These are phyloP conservation scores for Colletotrichum sp. DNA, from an alignment of 2,329 filamentous ascomycete species.

Conservation along the genomic window DNA sequence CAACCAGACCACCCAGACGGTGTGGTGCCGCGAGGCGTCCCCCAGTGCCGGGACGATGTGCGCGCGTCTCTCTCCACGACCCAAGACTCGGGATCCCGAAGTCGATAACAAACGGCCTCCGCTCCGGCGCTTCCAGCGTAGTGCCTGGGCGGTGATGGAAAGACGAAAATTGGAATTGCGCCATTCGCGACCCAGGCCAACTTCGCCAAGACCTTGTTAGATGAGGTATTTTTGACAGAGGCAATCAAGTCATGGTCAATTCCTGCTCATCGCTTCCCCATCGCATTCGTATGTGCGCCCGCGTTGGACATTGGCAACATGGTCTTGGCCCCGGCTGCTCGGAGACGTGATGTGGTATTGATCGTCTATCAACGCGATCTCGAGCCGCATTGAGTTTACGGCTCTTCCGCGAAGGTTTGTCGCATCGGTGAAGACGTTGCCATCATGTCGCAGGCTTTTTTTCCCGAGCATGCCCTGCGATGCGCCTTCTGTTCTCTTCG, in stretches of 20 bases:
- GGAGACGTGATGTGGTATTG: not conserved
- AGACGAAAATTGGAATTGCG: not conserved
- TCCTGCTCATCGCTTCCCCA: not conserved
- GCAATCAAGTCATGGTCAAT: not conserved
- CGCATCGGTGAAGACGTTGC: not conserved
- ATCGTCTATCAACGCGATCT: not conserved
- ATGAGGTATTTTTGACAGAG: conserved; percentile 8
- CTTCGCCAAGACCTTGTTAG: conserved; percentile 8
- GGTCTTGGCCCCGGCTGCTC: not conserved
- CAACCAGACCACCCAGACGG: not conserved
- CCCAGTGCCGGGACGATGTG: not conserved
- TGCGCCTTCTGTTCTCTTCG: not conserved
- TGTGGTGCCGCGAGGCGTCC: not conserved
- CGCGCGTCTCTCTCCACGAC: not conserved
- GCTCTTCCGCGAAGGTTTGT: not conserved
- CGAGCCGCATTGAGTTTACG: not conserved
- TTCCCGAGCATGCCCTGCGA: not conserved
- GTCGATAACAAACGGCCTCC: not conserved
- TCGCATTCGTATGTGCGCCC: not conserved
- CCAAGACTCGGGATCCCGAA: not conserved
- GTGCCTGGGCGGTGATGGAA: not conserved
- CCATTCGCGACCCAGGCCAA: conserved; percentile 1
- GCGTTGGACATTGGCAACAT: not conserved
- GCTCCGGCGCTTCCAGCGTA: not conserved
- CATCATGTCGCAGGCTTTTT: not conserved